Base-by-base conservation (phyloP, 2,329 filamentous ascomycete genomes). In the Metarhizium anisopliae region DNA sequence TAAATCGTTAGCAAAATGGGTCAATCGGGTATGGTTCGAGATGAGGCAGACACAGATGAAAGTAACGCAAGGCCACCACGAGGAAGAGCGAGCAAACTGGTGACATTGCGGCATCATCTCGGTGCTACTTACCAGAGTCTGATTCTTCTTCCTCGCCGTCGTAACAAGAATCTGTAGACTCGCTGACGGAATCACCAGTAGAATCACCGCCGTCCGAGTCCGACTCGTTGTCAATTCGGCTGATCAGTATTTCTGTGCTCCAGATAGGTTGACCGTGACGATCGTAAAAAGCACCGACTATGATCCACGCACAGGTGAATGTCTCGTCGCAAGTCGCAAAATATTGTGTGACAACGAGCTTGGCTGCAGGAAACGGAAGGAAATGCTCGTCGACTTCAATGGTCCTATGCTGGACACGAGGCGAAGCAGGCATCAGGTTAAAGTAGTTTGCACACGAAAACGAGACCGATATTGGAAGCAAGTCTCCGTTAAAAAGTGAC, bases 241-340 rank as follows among this genome's bases (percentile, higher is more conserved):
- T 68, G 29, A 72, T 56, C 32, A 79, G 74, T 20, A 77, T 55
- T 63, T 79, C 71, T 0, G 69, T 74, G 50, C 75, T 77, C 75
- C 76, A 80, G 43, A 80, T 56, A 4, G 70, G 63, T 38, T 64
- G 66, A 47, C 71, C 70, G 10, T 70, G 55, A 1, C 59, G 54
- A 66, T 80, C 75, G 64, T 76, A 78, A 54, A 79, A 80, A 1
- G 72, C 71, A 0, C 70, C 77, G 14, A 77, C 67, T 25, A 77
- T 67, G 50, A 80, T 68, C 70, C 72, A 78, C 16, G 72, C 76
- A 74, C 75, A 79, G 56, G 62, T 70, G 0, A 64, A 66, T 3
- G 65, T 62, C 29, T 67, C 63, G 2, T 62, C 64, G 16, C 66
- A 68, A 8, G 65, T 58, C 52, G 70, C 61, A 49, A 75, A 61